phyloP scores from a whole-genome alignment of 2,329 filamentous ascomycete species.

The Fusarium dlaminii region DNA sequence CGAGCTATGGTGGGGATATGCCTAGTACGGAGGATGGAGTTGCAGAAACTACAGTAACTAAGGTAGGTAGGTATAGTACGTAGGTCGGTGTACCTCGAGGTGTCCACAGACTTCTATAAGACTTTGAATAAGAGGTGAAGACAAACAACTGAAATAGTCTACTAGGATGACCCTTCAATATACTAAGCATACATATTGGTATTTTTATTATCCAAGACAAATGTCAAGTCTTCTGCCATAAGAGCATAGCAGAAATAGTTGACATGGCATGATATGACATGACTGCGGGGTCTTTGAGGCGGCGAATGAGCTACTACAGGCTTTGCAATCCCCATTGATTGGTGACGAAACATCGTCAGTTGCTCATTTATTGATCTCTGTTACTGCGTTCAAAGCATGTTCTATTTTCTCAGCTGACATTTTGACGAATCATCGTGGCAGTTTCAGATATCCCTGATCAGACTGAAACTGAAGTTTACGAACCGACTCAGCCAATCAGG shows the following conservation, averaged over 20 bases:
- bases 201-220: not conserved
- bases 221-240: not conserved
- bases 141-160: not conserved
- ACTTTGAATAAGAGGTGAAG: not conserved
- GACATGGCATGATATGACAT: constrained; percentile 13
- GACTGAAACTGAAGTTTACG: constrained; percentile 15
- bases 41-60: not conserved
- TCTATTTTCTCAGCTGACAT: not conserved
- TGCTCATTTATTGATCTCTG: not conserved
- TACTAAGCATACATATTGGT: not conserved
- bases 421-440: constrained; percentile 1
- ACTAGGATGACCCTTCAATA: not conserved
- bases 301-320: constrained; percentile 9
- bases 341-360: not conserved
- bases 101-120: not conserved
- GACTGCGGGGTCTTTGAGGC: constrained; percentile 22
- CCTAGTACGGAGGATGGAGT: not conserved
- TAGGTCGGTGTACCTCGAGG: not conserved
- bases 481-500: constrained; percentile 7
- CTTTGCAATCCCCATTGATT: not conserved
- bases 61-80: not conserved
- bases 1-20: constrained; percentile 16
- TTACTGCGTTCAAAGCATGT: not conserved
- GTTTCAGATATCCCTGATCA: not conserved
- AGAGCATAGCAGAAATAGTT: not conserved